Conservation (phyloP, 441 rosid genomes). For the Gossypium schwendimanii region DNA sequence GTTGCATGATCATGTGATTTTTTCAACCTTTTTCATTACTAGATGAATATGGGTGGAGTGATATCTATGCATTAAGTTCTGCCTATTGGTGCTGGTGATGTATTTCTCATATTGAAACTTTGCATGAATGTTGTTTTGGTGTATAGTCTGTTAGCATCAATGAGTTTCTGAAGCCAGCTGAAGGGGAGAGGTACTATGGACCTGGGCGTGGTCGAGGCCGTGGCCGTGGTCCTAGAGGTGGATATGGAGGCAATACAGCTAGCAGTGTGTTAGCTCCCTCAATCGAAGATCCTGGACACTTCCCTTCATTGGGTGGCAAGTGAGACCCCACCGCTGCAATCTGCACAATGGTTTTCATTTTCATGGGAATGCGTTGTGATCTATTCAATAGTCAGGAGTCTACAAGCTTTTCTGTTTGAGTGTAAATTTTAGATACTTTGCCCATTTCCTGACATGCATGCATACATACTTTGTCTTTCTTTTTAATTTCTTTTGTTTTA, state of each 20-base stretch:
- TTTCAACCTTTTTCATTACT: not conserved
- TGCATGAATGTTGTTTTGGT: not conserved
- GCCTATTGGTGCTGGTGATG: not conserved
- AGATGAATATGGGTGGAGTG: not conserved
- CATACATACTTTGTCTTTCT: conserved; percentile 18
- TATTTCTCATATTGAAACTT: not conserved
- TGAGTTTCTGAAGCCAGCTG: conserved; percentile 86
- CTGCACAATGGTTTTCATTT: conserved; percentile 4
- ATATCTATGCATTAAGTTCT: not conserved
- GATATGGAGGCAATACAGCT: conserved; percentile 31
- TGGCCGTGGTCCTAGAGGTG: conserved; percentile 62
- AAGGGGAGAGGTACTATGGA: conserved; percentile 51
- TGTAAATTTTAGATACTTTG: conserved; percentile 45
- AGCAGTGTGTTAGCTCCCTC: conserved; percentile 52
- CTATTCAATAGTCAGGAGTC: conserved; percentile 13
- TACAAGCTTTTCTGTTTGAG: conserved; percentile 26
- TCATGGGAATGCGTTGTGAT: conserved; percentile 19
- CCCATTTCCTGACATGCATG: conserved; percentile 17
- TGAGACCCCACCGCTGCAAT: conserved; percentile 21
- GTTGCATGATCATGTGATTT: not conserved
- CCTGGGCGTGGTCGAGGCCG: conserved; percentile 65
- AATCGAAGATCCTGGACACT: conserved; percentile 67
- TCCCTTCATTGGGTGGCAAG: conserved; percentile 88
- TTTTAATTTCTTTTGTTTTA: not conserved
- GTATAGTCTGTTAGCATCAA: conserved; percentile 79